These are phyloP conservation scores for Verticillium nubilum DNA, from an alignment of 2,329 filamentous ascomycete species.

Conservation along the genomic window DNA sequence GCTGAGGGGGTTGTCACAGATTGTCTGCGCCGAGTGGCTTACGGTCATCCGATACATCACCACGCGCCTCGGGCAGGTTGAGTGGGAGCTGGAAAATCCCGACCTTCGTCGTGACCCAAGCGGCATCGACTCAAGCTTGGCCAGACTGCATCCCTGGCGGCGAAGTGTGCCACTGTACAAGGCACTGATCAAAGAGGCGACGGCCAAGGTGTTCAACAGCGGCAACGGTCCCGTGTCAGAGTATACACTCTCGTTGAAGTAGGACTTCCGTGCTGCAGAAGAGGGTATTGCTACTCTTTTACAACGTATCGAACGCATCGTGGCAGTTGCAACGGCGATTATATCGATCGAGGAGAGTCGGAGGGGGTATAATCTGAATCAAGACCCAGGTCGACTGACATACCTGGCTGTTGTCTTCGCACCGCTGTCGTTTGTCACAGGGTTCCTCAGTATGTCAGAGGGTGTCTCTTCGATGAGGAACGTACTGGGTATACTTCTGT, in stretches of 20 bases:
- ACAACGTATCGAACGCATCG: constrained; percentile 23
- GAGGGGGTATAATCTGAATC: constrained; percentile 20
- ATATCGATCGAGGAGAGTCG: constrained; percentile 23
- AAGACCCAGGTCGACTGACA: constrained; percentile 23
- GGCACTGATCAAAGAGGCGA: constrained; percentile 9
- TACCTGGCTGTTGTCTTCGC: constrained; percentile 27
- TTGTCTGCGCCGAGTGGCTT: constrained; percentile 19
- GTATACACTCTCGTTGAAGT: constrained; percentile 7
- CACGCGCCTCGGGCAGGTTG: constrained; percentile 19
- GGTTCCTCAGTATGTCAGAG: constrained; percentile 23
- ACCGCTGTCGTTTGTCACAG: constrained; percentile 22
- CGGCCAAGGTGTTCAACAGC: not conserved
- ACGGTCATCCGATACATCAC: constrained; percentile 21
- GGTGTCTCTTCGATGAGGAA: constrained; percentile 13
- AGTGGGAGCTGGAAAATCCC: constrained; percentile 19
- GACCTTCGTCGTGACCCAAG: constrained; percentile 14
- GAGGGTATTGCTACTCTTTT: constrained; percentile 23
- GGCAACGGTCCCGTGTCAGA: not conserved
- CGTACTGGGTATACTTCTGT: constrained; percentile 14
- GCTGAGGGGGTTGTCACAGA: constrained; percentile 15
- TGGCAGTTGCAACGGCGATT: constrained; percentile 22
- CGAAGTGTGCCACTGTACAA: constrained; percentile 19
- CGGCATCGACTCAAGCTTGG: constrained; percentile 14
- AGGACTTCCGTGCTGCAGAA: constrained; percentile 17
- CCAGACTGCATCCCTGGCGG: constrained; percentile 19